Evolutionary conservation across 306 rosid species (phyloP), one percentile per base, ranked within the genome.

Genomic region (Ceratonia siliqua): DNA sequence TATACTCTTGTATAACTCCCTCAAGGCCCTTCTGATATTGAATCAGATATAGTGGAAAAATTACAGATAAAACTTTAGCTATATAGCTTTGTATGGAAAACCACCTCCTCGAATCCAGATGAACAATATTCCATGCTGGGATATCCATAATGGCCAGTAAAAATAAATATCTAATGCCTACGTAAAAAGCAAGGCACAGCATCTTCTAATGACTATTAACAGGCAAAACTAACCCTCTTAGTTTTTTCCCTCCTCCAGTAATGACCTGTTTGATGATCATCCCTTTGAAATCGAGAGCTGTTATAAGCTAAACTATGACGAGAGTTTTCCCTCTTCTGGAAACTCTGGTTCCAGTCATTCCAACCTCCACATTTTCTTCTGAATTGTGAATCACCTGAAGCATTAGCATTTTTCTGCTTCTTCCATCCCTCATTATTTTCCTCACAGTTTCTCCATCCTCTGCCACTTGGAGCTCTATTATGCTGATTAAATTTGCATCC

Each of bases 201-300:
- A 63, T 48, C 30, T 46, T 79, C 45, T 30, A 45, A 61, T 15
- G 54, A 59, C 73, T 81, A 77, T 76, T 68, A 77, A 39, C 22
- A 46, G 39, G 67, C 24, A 46, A 83, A 89, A 68, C 70, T 36
- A 58, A 72, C 76, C 82, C 87, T 81, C 84, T 64, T 82, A 28
- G 83, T 67, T 57, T 69, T 76, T 28, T 62, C 89, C 74, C 85
- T 74, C 71, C 83, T 78, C 90, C 85, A 75, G 76, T 65, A 21
- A 46, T 75, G 66, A 50, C 70, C 82, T 5, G 75, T 77, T 81
- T 80, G 85, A 70, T 52, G 65, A 32, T 79, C 80, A 46, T 79
- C 82, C 57, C 85, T 80, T 72, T 43, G 85, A 78, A 68, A 77
- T 50, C 85, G 84, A 66, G 84, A 78, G 66, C 79, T 74, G 70